Percentiles rank a stretch among this genome's conserved stretches.
Conservation (phyloP, 148 eudicot species). For the Vaccinium corymbosum region DNA sequence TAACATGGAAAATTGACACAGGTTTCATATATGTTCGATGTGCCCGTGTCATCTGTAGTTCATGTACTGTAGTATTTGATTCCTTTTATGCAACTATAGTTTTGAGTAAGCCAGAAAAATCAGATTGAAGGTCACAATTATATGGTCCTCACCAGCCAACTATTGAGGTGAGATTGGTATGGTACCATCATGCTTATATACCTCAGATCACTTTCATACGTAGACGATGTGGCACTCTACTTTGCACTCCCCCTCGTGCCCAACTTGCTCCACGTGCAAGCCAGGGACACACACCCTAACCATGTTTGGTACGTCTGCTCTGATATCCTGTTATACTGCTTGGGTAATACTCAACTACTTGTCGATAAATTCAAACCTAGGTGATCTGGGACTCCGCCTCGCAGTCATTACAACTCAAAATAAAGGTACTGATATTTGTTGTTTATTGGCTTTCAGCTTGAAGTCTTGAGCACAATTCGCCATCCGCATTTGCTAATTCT, state of each 20-base stretch:
- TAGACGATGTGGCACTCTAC: neutral
- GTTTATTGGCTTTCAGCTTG: slow-evolving; percentile 48
- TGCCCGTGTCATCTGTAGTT: neutral
- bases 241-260: neutral
- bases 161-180: neutral
- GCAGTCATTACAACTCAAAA: neutral
- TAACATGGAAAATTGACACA: neutral
- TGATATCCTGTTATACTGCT: neutral
- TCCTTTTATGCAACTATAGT: neutral
- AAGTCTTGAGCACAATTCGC: slow-evolving; percentile 62
- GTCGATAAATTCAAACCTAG: neutral
- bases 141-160: neutral
- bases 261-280: neutral
- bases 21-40: neutral
- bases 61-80: no score
- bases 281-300: neutral
- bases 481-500: slow-evolving; percentile 85
- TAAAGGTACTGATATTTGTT: neutral
- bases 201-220: neutral
- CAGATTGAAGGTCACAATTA: neutral
- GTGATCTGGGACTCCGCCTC: neutral
- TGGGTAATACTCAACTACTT: neutral
- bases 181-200: neutral
- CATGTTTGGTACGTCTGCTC: neutral
- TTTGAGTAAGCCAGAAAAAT: neutral